Evolutionary conservation across 345 rosid species (phyloP).

Genomic region (Salix udensis): DNA sequence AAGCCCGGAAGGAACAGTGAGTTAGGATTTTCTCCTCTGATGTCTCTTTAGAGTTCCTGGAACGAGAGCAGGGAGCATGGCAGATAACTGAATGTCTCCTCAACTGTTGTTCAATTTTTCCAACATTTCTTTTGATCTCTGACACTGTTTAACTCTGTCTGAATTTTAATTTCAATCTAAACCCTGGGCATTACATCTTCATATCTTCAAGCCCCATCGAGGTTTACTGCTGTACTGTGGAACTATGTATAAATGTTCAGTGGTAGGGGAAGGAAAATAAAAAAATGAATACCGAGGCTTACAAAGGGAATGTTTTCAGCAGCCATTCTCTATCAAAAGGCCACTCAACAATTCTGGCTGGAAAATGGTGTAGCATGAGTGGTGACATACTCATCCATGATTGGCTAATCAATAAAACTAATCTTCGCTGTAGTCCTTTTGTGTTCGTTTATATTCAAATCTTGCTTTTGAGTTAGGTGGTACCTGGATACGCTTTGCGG

Average conservation of each 20-base stretch:
- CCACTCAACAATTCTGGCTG: background rate
- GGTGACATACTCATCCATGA: background rate
- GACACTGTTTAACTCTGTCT: background rate
- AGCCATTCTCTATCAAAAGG: background rate
- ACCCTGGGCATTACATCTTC: background rate
- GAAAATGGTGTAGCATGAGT: background rate
- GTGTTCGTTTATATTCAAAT: background rate
- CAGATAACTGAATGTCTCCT: slow-evolving; percentile 4
- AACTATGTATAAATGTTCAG: background rate
- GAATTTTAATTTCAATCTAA: background rate
- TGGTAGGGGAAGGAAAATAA: background rate
- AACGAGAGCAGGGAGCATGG: slow-evolving; percentile 2
- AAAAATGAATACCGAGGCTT: background rate
- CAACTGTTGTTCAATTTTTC: background rate
- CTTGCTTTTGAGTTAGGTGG: background rate
- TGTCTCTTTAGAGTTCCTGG: background rate
- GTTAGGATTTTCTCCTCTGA: background rate
- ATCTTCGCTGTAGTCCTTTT: background rate
- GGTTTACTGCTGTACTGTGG: background rate
- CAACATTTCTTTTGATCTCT: slow-evolving; percentile 1
- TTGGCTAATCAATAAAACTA: background rate
- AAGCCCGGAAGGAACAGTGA: slow-evolving; percentile 59
- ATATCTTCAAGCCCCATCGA: background rate
- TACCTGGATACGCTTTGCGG: too few species aligned
- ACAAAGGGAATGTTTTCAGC: background rate